phyloP scores from a whole-genome alignment of 2,329 filamentous ascomycete species.

The Chrysosporium keratinophilum region DNA sequence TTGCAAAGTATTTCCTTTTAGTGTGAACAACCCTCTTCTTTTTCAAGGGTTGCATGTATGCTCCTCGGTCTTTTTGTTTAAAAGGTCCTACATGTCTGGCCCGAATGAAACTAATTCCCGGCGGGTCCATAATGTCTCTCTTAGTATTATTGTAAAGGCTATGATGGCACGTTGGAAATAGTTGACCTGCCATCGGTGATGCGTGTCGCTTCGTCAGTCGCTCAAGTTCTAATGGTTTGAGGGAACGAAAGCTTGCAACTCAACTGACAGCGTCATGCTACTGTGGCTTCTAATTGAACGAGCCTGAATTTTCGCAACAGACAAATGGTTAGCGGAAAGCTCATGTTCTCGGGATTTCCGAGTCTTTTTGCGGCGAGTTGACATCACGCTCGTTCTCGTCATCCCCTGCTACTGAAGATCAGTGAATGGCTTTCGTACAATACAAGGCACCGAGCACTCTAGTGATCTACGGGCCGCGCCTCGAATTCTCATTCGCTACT shows the following conservation, averaged over 20 bases:
- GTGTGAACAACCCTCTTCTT: not conserved
- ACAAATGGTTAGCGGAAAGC: too few species aligned
- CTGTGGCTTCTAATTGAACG: too few species aligned
- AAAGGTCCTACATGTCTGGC: constrained; percentile 1
- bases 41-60: not conserved
- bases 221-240: not conserved
- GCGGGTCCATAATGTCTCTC: not conserved
- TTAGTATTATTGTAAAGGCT: not conserved
- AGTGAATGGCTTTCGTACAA: too few species aligned
- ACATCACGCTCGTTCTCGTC: too few species aligned
- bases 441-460: too few species aligned
- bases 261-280: not conserved
- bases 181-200: not conserved
- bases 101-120: constrained; percentile 6
- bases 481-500: too few species aligned
- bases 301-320: too few species aligned
- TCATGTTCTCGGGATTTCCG: too few species aligned
- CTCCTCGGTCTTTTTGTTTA: not conserved
- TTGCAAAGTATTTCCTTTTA: not conserved
- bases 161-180: not conserved
- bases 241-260: not conserved
- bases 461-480: too few species aligned
- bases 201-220: not conserved
- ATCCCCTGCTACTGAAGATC: too few species aligned
- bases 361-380: too few species aligned